phyloP scores from a whole-genome alignment of 495 filamentous ascomycete species.

The Trypethelium eluteriae region DNA sequence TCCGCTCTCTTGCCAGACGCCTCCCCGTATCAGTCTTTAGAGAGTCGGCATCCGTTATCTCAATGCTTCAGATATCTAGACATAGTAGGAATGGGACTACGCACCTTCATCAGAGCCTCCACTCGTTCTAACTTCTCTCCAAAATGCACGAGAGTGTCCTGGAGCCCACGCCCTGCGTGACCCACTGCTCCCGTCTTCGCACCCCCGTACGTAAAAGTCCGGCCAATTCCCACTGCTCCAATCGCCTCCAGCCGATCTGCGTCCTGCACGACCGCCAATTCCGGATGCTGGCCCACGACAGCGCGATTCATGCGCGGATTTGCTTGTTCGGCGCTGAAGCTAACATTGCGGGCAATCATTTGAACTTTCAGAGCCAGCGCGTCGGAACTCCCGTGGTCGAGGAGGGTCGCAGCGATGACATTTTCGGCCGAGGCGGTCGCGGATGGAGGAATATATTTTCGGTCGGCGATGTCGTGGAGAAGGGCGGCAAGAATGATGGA shows the following conservation, averaged over 20 bases:
- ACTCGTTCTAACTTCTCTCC: constrained; percentile 69
- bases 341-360: constrained; percentile 62
- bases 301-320: constrained; percentile 39
- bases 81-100: background rate
- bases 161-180: constrained; percentile 42
- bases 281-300: constrained; percentile 54
- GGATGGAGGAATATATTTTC: constrained; percentile 58
- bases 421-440: constrained; percentile 43
- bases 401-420: constrained; percentile 51
- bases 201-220: constrained; percentile 70
- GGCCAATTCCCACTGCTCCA: constrained; percentile 72
- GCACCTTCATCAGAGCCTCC: constrained; percentile 66
- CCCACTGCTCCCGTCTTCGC: constrained; percentile 41
- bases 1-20: constrained; percentile 56
- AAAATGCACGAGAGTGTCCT: constrained; percentile 63
- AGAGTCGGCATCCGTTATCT: background rate
- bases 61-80: background rate
- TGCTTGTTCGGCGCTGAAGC: constrained; percentile 65
- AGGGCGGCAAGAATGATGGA: constrained; percentile 66
- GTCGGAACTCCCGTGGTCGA: constrained; percentile 45
- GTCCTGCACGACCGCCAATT: constrained; percentile 81
- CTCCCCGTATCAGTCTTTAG: constrained; percentile 56
- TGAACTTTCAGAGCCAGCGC: constrained; percentile 58
- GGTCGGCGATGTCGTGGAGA: constrained; percentile 81
- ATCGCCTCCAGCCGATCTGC: constrained; percentile 85